Base-by-base conservation (phyloP, 805 yeast genomes). In the Lipomyces chichibuensis region DNA sequence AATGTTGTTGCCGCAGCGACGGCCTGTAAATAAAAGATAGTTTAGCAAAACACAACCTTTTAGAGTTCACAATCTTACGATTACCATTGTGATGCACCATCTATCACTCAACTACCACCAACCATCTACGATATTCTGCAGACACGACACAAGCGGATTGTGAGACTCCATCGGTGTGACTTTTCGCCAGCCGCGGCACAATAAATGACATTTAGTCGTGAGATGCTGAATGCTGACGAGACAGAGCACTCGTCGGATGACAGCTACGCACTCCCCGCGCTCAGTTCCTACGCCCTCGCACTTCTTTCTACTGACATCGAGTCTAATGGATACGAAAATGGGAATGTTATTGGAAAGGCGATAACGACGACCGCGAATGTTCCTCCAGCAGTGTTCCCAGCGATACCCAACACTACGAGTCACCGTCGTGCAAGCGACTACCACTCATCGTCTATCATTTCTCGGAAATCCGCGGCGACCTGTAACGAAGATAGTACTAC, bases 251-350 rank as follows among this genome's bases (percentile, higher is more conserved):
- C 69, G 54, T 66, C 69, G 25, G 88, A 85, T 67, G 82, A 80
- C 67, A 83, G 84, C 52, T 84, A 84, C 72, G 79, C 83, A 56
- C 89, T 89, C 0, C 90, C 90, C 2, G 85, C 85, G 14, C 78
- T 86, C 66, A 85, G 88, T 73, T 81, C 85, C 5, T 87, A 85
- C 72, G 85, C 87, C 49, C 79, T 84, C 25, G 88, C 87, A 32
- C 76, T 86, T 29, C 76, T 86, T 51, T 80, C 82, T 2, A 62
- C 65, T 53, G 72, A 69, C 23, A 65, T 62, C 57, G 63, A 52
- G n/a, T 46, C 55, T 20, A 53, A 54, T n/a, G 63, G 54, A 14
- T 32, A 13, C 14, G 59, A 27, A 20, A 35, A 43, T 33, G 29
- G 53, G 25, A 27, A 55, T 27, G 39, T 37, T 58, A 33, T 27